These are phyloP conservation scores for Boletus sp. DNA, from an alignment of 1,284 basidiomycete genomes.

Conservation along the genomic window DNA sequence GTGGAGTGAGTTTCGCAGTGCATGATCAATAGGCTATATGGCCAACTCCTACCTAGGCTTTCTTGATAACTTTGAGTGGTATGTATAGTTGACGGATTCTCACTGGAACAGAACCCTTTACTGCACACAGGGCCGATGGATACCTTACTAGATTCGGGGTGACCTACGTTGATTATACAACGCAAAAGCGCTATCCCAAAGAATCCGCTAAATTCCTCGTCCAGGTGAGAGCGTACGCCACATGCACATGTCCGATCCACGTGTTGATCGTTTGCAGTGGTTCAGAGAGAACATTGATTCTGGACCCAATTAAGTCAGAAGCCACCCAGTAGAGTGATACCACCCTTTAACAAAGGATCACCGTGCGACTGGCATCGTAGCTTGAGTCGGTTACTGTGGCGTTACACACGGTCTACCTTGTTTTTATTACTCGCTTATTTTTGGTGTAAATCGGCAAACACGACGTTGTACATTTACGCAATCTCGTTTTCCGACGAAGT, in stretches of 20 bases:
- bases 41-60: slow-evolving; percentile 47
- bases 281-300: background rate
- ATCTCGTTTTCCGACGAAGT: background rate
- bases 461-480: slow-evolving; percentile 18
- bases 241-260: background rate
- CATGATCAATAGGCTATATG: slow-evolving; percentile 6
- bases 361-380: too few relatives aligned
- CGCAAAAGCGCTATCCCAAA: slow-evolving; percentile 71
- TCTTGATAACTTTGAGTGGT: slow-evolving; percentile 79
- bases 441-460: background rate
- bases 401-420: background rate
- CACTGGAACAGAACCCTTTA: background rate
- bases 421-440: slow-evolving; percentile 5
- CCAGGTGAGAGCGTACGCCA: slow-evolving; percentile 33
- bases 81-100: slow-evolving; percentile 7
- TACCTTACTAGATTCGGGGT: slow-evolving; percentile 66
- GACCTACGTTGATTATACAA: slow-evolving; percentile 71
- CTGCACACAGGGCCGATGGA: slow-evolving; percentile 55
- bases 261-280: background rate
- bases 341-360: too few relatives aligned
- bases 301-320: background rate
- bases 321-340: too few relatives aligned
- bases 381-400: too few relatives aligned
- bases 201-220: slow-evolving; percentile 62
- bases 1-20: slow-evolving; percentile 53